Evolutionary conservation across 164 flowering plant genomes (phyloP), one percentile per base, ranked within the genome.

Genomic region (Stephania yunnanensis): DNA sequence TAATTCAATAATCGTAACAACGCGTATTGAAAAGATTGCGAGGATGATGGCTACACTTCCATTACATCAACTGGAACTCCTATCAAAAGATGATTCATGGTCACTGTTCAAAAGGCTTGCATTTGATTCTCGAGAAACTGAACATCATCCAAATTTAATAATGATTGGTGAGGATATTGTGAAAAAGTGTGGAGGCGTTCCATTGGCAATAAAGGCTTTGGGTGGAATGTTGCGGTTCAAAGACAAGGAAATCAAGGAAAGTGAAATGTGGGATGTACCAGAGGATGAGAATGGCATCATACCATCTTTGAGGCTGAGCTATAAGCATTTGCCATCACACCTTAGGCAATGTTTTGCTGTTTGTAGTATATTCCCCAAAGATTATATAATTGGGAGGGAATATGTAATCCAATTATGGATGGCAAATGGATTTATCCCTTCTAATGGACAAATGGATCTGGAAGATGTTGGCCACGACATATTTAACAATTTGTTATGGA

Each of bases 321-420:
- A 80, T 55, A 42, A 73, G 12, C 71, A 74, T 58, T 65, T 80
- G 17, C 75, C 79, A 3, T 46, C 65, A 29, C 58, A 52, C 46
- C 22, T 80, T 12, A 80, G 73, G 44, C 70, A 22, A 48, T 80
- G 82, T 46, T 76, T 80, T 76, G 67, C 74, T 9, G 76, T 64
- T 50, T 80, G 82, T 46, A 76, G 74, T 8, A 20, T 80, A 22
- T 80, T 80, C 52, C 79, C 79, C 0, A 80, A 76, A 46, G 77
- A 73, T 72, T 30, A 11, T 72, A 1, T 25, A 12, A 72, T 61
- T 22, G 3, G 12, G 11, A 71, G 63, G 17, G 30, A 22, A 17
- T 22, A 52, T 20, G 19, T 15, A 50, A 19, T 55, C 42, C 50
- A 48, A 55, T 31, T 46, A 29, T 17, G 42, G 42, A 36, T 36